A percentile compares a stretch with the other conserved stretches of the same genome.
Evolutionary conservation across 768 basidiomycete genomes (phyloP).

Genomic region (Lentinula boryana): DNA sequence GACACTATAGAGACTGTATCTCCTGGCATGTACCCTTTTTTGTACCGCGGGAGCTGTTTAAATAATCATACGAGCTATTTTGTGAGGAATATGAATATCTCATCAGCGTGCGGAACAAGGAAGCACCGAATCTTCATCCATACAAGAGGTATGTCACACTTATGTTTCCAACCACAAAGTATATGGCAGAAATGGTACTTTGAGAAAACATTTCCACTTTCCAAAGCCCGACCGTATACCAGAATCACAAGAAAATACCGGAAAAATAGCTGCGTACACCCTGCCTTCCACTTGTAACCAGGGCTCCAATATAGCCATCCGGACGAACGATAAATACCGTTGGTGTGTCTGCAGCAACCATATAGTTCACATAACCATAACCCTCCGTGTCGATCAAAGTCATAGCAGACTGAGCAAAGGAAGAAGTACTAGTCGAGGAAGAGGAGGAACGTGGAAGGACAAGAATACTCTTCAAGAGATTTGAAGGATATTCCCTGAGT

Average conservation of each 20-base stretch:
- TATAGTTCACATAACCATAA: neutral
- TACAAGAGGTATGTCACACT: no score
- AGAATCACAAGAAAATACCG: neutral
- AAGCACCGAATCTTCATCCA: no score
- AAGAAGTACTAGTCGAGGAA: neutral
- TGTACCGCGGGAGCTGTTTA: no score
- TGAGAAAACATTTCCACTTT: no score
- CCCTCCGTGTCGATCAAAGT: slow-evolving; percentile 3
- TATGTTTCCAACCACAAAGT: no score
- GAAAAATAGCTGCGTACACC: neutral
- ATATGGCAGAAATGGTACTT: no score
- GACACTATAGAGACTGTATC: no score
- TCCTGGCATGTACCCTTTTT: no score
- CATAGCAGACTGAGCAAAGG: neutral
- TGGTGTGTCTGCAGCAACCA: slow-evolving; percentile 9
- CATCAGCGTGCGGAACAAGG: no score
- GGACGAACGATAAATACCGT: slow-evolving; percentile 32
- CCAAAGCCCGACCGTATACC: no score
- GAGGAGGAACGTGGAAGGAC: neutral
- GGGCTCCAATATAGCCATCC: slow-evolving; percentile 32
- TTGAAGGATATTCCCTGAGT: neutral
- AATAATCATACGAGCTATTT: no score
- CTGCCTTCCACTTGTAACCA: neutral
- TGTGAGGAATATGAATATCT: no score
- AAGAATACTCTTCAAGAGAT: neutral